A percentile compares a stretch with the other conserved stretches of the same genome.
Evolutionary conservation across 2,329 filamentous ascomycete genomes (phyloP).

Genomic region (Aureobasidium zeae): DNA sequence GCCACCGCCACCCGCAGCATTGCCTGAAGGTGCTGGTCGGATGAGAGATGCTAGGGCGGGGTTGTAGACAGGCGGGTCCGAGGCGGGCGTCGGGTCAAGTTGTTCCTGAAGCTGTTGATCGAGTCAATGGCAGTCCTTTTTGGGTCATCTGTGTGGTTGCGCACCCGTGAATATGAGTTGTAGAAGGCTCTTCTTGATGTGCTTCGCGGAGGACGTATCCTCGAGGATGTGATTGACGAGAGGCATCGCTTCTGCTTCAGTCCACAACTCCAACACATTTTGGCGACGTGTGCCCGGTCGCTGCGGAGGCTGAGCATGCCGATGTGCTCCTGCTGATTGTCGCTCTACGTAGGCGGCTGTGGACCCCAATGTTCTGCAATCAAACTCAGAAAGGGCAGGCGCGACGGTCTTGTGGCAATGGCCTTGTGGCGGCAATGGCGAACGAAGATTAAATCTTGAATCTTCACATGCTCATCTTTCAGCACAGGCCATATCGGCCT

Average conservation of each 20-base stretch:
- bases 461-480: constrained; percentile 6
- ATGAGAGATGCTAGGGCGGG: constrained; percentile 1
- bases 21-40: not conserved
- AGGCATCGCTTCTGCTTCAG: too few species aligned
- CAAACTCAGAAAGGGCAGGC: not conserved
- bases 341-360: not conserved
- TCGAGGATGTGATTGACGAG: too few species aligned
- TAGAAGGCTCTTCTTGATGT: not conserved
- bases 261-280: constrained; percentile 18
- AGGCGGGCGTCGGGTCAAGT: not conserved
- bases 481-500: not conserved
- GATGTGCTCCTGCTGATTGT: not conserved
- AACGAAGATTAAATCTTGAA: not conserved
- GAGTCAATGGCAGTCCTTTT: not conserved
- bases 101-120: not conserved
- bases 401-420: not conserved
- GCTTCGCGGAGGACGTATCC: not conserved
- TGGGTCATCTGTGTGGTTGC: not conserved
- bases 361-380: too few species aligned
- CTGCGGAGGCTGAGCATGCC: constrained; percentile 11
- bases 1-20: not conserved
- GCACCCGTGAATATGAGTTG: not conserved
- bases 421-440: too few species aligned
- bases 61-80: constrained; percentile 5
- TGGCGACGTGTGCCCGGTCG: constrained; percentile 3